These are phyloP conservation scores for Russula foetens DNA, from an alignment of 768 basidiomycete genomes.

Conservation along the genomic window DNA sequence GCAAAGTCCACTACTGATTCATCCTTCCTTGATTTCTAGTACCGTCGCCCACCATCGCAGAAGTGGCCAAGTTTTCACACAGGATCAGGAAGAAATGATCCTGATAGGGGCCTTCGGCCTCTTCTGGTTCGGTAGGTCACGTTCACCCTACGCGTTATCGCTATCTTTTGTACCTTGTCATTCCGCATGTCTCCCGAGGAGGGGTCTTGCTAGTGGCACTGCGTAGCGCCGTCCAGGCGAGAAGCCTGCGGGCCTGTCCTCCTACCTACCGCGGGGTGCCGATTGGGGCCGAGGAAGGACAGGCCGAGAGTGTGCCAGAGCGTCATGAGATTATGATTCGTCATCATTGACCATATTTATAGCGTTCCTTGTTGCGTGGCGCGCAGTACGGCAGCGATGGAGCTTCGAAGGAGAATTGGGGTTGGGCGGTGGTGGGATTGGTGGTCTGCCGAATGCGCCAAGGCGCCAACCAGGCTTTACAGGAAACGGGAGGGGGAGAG, in stretches of 20 bases:
- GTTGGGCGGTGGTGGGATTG: conserved; percentile 16
- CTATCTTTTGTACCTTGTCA: background rate
- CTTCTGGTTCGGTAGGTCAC: conserved; percentile 63
- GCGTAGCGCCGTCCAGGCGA: no score
- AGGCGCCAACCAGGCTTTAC: conserved; percentile 19
- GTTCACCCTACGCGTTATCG: background rate
- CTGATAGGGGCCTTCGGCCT: conserved; percentile 65
- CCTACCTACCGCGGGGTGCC: background rate
- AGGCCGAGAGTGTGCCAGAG: no score
- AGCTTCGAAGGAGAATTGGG: conserved; percentile 10
- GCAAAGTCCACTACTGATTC: background rate
- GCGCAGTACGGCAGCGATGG: conserved; percentile 26
- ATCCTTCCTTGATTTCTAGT: conserved; percentile 31
- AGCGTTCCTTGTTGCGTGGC: conserved; percentile 39
- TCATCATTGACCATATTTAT: background rate
- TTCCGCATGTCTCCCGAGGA: background rate
- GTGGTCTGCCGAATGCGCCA: conserved; percentile 14
- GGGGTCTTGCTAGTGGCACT: background rate
- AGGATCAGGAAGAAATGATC: conserved; percentile 65
- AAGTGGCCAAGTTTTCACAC: conserved; percentile 54
- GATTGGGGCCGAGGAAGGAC: background rate
- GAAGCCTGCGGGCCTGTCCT: no score
- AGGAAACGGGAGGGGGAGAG: background rate
- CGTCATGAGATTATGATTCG: background rate
- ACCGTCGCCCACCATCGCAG: conserved; percentile 59